Evolutionary conservation across 768 basidiomycete genomes (phyloP), one percentile per base, ranked within the genome.

Genomic region (Trametes cinnabarina): DNA sequence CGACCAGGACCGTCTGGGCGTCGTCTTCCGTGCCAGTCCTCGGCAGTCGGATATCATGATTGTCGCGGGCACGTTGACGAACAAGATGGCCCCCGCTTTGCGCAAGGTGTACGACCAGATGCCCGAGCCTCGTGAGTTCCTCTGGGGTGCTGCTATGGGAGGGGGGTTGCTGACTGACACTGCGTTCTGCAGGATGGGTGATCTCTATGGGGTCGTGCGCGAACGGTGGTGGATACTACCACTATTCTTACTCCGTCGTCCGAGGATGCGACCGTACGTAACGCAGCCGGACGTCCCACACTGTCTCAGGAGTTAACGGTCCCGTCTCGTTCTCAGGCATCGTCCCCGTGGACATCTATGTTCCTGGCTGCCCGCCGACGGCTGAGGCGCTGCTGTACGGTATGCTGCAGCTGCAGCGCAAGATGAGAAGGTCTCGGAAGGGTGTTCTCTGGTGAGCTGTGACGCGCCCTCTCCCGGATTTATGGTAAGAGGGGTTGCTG

Each of bases 191-290:
- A 85, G 90, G 96, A 69, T 99, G 97, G 97, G 97, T 99, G 57
- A 90, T 99, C 69, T 98, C 96, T 23, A 98, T 99, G 97, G 97
- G 97, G 44, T 98, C 96, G 4, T 99, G 97, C 73, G 97, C 97
- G 17, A 98, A 98, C 72, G 97, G 97, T 28, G 94, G 94, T 55
- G 94, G 94, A 15, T 95, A 94, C 77, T 94, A 95, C 73, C 94
- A 96, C 76, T 97, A 98, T 73, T 97, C 96, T 25, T 99, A 99
- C 75, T 94, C 95, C 26, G 97, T 99, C 61, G 97, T 98, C 35
- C 87, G 97, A 46, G 97, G 97, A 15, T 98, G 96, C 72, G 97
- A 99, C 78, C 86, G 97, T 90, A 71, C 57, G 89, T 74, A 28
- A 10, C 72, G 35, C 39, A 22, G 14, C 28, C n/a, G 53, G 23